Evolutionary conservation across 768 basidiomycete species (phyloP).

Genomic region (Crepidotus variabilis): DNA sequence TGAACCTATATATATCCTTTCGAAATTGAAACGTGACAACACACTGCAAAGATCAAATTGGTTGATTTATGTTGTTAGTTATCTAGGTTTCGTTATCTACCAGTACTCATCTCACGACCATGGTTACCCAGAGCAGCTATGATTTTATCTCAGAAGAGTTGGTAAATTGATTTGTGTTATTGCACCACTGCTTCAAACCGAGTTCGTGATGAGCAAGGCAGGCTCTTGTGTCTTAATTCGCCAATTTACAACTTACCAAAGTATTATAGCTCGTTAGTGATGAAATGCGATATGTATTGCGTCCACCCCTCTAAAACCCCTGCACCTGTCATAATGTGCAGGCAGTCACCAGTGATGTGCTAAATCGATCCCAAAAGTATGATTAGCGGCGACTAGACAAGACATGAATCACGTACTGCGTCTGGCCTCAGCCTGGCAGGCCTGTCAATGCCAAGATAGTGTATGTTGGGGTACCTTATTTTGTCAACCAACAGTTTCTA

Average conservation of each 20-base stretch:
- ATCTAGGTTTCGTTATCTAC: too few species aligned
- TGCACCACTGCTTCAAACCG: too few species aligned
- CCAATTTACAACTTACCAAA: background rate
- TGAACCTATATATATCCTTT: too few species aligned
- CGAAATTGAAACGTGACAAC: too few species aligned
- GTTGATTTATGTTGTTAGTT: too few species aligned
- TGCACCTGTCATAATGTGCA: constrained; percentile 45
- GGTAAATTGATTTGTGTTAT: too few species aligned
- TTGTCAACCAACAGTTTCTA: constrained; percentile 36
- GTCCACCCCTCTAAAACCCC: constrained; percentile 50
- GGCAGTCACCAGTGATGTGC: constrained; percentile 42
- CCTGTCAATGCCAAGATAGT: constrained; percentile 57
- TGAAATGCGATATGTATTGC: constrained; percentile 45
- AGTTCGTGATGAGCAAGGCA: too few species aligned
- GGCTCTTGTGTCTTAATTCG: too few species aligned
- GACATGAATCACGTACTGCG: constrained; percentile 30
- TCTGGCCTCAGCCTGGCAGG: constrained; percentile 63
- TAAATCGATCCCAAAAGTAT: constrained; percentile 10
- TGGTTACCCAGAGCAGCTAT: too few species aligned
- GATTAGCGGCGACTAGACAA: background rate
- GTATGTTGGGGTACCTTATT: constrained; percentile 46
- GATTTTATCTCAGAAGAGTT: too few species aligned
- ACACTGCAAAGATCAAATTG: too few species aligned
- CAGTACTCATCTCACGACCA: too few species aligned
- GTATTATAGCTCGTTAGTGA: constrained; percentile 22